Conservation (phyloP, 2,329 filamentous ascomycete species). For the Blastomyces gilchristii region DNA sequence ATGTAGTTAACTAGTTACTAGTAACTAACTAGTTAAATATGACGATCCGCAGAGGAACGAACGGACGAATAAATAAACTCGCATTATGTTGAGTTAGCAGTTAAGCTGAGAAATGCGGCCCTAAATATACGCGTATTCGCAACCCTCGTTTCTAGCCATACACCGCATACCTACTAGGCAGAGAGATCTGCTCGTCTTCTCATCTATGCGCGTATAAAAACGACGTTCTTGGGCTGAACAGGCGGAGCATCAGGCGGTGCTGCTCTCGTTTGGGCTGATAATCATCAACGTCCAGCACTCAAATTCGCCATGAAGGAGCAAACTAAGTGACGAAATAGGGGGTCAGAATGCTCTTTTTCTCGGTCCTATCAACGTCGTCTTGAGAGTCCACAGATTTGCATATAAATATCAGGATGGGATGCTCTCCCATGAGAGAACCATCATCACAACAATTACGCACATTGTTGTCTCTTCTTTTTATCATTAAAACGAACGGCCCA, state of each 20-base stretch:
- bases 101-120: too few species aligned
- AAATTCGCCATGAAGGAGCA: too few species aligned
- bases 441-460: not conserved
- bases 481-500: not conserved
- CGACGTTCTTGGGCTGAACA: not conserved
- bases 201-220: not conserved
- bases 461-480: not conserved
- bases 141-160: too few species aligned
- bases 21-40: too few species aligned
- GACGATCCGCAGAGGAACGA: too few species aligned
- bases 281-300: too few species aligned
- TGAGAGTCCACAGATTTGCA: not conserved
- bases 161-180: too few species aligned
- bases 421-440: not conserved
- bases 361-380: not conserved
- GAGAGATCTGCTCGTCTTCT: not conserved
- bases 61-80: too few species aligned
- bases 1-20: too few species aligned
- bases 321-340: too few species aligned
- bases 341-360: not conserved
- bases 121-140: not conserved
- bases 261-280: not conserved
- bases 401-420: not conserved
- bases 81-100: too few species aligned
- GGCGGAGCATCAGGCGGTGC: not conserved